Evolutionary conservation across 805 yeast genomes (phyloP).

Genomic region (Sugiyamaella americana): DNA sequence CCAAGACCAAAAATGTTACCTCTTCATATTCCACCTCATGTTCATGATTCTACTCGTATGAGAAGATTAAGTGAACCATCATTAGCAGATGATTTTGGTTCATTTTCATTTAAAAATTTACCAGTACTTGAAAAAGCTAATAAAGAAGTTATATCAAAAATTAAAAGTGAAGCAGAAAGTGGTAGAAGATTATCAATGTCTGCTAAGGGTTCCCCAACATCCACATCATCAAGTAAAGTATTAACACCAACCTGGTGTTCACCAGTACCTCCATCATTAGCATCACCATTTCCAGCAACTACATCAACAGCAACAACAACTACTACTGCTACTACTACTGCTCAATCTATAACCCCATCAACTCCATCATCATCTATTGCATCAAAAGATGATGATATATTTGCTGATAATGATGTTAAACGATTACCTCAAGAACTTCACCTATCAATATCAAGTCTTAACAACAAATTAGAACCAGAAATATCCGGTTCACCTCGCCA

Average conservation of each 20-base stretch:
- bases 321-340: too few species aligned
- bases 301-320: too few species aligned
- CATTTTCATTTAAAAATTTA: constrained; percentile 82
- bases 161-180: constrained; percentile 78
- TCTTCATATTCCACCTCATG: constrained; percentile 47
- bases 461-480: constrained; percentile 1
- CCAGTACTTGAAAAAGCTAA: constrained; percentile 90
- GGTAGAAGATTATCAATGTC: constrained; percentile 41
- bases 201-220: constrained; percentile 19
- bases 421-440: constrained; percentile 27
- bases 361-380: neutral
- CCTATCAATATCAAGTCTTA: constrained; percentile 20
- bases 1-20: constrained; percentile 28
- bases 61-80: constrained; percentile 58
- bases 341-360: too few species aligned
- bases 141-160: constrained; percentile 81
- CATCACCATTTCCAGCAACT: constrained; percentile 4
- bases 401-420: constrained; percentile 30
- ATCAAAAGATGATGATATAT: constrained; percentile 4
- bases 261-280: neutral
- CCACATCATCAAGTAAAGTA: constrained; percentile 24
- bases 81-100: constrained; percentile 68
- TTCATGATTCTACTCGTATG: constrained; percentile 61
- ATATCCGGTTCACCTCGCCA: constrained; percentile 6
- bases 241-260: constrained; percentile 1